Evolutionary conservation across 1,139 yeast species (phyloP).

Genomic region (Pichia cactophila): DNA sequence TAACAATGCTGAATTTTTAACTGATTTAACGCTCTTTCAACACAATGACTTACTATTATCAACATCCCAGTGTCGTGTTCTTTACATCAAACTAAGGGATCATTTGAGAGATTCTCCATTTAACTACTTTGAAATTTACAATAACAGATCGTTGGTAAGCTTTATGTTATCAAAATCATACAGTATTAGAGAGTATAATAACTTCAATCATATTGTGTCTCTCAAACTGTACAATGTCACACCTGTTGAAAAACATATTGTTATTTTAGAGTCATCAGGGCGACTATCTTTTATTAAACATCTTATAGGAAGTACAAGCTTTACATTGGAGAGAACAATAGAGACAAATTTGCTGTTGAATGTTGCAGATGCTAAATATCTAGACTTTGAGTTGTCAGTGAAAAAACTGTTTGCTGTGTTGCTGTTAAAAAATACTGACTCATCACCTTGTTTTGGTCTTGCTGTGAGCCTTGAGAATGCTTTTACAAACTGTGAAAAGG

Average conservation of each 20-base stretch:
- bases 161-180: slow-evolving; percentile 18
- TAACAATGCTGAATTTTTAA: slow-evolving; percentile 47
- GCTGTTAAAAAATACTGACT: neutral
- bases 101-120: slow-evolving; percentile 56
- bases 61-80: slow-evolving; percentile 63
- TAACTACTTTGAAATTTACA: slow-evolving; percentile 29
- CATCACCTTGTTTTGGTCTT: neutral
- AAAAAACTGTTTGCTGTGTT: slow-evolving; percentile 1
- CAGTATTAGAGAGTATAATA: slow-evolving; percentile 16
- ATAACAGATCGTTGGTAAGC: slow-evolving; percentile 29
- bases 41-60: slow-evolving; percentile 71
- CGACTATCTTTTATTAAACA: slow-evolving; percentile 30
- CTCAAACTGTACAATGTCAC: slow-evolving; percentile 31
- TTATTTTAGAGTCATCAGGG: slow-evolving; percentile 43
- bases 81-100: slow-evolving; percentile 60
- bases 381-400: slow-evolving; percentile 5
- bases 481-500: neutral
- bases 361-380: neutral
- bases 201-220: slow-evolving; percentile 46
- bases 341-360: slow-evolving; percentile 1
- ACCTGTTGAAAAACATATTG: slow-evolving; percentile 28
- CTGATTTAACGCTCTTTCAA: slow-evolving; percentile 54
- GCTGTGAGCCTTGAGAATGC: neutral
- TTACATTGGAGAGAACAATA: slow-evolving; percentile 1
- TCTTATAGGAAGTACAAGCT: slow-evolving; percentile 11